These are phyloP conservation scores for Geotrichum klebahnii DNA, from an alignment of 1,139 yeast genomes.

Conservation along the genomic window DNA sequence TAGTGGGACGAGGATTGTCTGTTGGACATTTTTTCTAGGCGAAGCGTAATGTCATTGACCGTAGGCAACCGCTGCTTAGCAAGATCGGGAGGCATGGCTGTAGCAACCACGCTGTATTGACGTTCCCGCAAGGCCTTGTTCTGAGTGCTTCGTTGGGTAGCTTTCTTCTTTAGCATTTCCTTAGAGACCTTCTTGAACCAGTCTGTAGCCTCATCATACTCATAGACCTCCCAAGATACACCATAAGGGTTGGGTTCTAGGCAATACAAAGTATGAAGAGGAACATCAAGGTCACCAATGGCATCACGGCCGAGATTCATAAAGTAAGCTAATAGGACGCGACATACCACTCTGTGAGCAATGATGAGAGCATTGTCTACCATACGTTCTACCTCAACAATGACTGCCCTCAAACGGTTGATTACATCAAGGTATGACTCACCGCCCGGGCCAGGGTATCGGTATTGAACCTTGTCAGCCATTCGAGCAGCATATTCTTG, in stretches of 20 bases:
- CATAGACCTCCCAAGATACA: conserved; percentile 84
- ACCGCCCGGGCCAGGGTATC: conserved; percentile 98
- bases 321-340: conserved; percentile 83
- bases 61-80: conserved; percentile 1
- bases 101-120: not conserved
- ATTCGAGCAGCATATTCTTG: conserved; percentile 74
- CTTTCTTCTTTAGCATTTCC: conserved; percentile 25
- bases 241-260: conserved; percentile 94
- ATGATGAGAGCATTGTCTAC: conserved; percentile 79
- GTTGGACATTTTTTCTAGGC: not conserved
- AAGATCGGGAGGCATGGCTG: not conserved
- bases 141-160: not conserved
- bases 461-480: conserved; percentile 68
- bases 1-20: not conserved
- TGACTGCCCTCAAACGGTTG: conserved; percentile 80
- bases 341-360: conserved; percentile 85
- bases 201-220: conserved; percentile 72
- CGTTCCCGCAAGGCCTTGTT: conserved; percentile 2
- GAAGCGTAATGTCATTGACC: not conserved
- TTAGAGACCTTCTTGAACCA: conserved; percentile 67
- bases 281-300: conserved; percentile 87
- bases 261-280: conserved; percentile 83
- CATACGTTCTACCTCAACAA: conserved; percentile 88
- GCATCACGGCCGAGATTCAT: conserved; percentile 77
- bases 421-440: conserved; percentile 92